A percentile compares a stretch with the other conserved stretches of the same genome.
Conservation (phyloP, 129 eudicot genomes). For the Rutidosis leptorrhynchoides region DNA sequence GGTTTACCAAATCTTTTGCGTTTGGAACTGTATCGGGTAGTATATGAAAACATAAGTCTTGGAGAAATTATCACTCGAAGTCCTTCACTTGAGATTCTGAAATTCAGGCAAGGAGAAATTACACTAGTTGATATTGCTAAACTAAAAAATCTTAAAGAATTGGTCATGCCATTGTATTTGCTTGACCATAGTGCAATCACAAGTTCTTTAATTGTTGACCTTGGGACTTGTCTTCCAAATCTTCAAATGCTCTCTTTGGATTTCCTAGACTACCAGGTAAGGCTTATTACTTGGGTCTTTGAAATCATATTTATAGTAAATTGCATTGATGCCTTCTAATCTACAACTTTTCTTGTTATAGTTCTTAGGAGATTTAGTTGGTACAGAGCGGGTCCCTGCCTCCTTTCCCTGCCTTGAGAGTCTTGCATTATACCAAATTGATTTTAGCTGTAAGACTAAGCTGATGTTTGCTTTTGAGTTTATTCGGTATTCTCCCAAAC, state of each 20-base stretch:
- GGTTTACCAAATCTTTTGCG: slow-evolving; percentile 25
- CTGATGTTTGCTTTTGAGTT: background rate
- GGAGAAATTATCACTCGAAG: background rate
- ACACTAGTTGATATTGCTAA: slow-evolving; percentile 3
- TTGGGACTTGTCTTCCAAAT: slow-evolving; percentile 8
- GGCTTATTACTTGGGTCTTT: background rate
- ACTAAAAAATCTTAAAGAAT: slow-evolving; percentile 1
- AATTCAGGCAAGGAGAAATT: background rate
- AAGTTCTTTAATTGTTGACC: background rate
- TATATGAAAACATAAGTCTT: background rate
- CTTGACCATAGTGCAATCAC: background rate
- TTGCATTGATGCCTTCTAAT: background rate
- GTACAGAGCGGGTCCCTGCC: background rate
- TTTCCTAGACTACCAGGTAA: background rate
- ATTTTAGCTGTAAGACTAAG: background rate
- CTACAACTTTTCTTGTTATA: too few relatives aligned
- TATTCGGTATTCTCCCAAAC: slow-evolving; percentile 6
- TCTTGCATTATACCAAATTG: background rate
- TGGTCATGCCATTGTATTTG: slow-evolving; percentile 16
- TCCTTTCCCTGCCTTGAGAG: background rate
- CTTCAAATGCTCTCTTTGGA: slow-evolving; percentile 5
- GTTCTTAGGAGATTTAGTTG: too few relatives aligned
- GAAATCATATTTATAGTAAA: background rate
- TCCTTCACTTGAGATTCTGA: slow-evolving; percentile 23
- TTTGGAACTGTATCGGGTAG: background rate